Evolutionary conservation across 2,329 filamentous ascomycete genomes (phyloP).

Genomic region (Clonostachys rosea): DNA sequence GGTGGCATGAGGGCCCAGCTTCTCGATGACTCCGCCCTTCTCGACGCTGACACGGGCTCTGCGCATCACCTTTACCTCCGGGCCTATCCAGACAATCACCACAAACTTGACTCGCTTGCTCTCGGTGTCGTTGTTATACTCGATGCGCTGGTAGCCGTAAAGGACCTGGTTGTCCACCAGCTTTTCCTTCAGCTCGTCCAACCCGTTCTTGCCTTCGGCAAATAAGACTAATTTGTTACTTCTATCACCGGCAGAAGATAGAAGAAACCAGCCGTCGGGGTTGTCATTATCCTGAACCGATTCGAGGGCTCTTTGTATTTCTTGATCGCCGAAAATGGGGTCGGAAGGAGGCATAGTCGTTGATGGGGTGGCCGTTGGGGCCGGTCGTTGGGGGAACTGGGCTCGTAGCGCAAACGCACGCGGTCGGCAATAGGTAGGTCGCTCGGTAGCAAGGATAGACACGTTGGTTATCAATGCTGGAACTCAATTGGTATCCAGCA

Average conservation of each 20-base stretch:
- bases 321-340: slow-evolving; percentile 34
- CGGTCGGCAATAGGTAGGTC: too few relatives aligned
- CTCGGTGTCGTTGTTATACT: slow-evolving; percentile 70
- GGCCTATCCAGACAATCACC: slow-evolving; percentile 65
- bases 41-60: slow-evolving; percentile 66
- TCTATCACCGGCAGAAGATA: slow-evolving; percentile 52
- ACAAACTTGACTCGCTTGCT: slow-evolving; percentile 64
- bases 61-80: slow-evolving; percentile 61
- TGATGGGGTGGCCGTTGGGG: slow-evolving; percentile 53
- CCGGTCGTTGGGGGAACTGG: slow-evolving; percentile 41
- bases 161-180: slow-evolving; percentile 58
- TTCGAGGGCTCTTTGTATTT: slow-evolving; percentile 43
- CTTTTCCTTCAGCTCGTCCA: slow-evolving; percentile 49
- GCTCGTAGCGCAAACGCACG: too few relatives aligned
- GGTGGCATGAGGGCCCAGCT: slow-evolving; percentile 59
- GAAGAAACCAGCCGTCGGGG: slow-evolving; percentile 49
- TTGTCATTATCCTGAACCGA: slow-evolving; percentile 22
- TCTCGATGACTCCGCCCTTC: slow-evolving; percentile 59
- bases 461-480: too few relatives aligned
- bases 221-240: slow-evolving; percentile 53
- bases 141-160: slow-evolving; percentile 62
- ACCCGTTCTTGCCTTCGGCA: slow-evolving; percentile 54
- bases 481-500: too few relatives aligned
- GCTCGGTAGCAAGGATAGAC: too few relatives aligned
- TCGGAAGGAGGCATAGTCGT: slow-evolving; percentile 60